Evolutionary conservation across 2,329 filamentous ascomycete species (phyloP), one percentile per base, ranked within the genome.

Genomic region (Colletotrichum sp.): DNA sequence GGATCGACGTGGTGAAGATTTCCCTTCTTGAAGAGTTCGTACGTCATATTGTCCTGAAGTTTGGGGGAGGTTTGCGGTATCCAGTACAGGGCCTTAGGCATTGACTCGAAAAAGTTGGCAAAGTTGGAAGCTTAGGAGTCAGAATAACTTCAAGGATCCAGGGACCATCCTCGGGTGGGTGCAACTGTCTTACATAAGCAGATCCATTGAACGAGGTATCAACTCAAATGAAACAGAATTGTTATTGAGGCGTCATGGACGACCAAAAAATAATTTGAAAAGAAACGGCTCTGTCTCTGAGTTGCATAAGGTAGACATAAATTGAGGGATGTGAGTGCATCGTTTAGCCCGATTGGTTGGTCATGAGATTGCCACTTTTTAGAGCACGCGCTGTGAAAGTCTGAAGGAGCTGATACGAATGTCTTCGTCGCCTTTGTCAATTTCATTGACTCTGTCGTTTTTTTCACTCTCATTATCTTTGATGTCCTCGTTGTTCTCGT

Each of bases 131-230:
- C 71, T 63, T 30, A 32, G 12, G 30, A 58, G 28, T 26, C 38
- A 63, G 59, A 59, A 62, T 69, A 62, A 38, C 71, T 63, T 58
- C 38, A 26, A 52, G 21, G 71, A 26, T 73, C 38, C 65, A 56
- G 58, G 65, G 65, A 62, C 24, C 52, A 71, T 38, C 70, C 70
- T 66, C 66, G 70, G 43, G 56, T 16, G 0, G 38, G 24, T 7
- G 30, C 10, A 48, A 30, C 12, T 4, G 2, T 24, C 7, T 73
- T 63, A 58, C 24, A 21, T 69, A 63, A 69, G 65, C 71, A 18
- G 8, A 13, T 1, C 43, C 43, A 0, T 4, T 13, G 0, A 7
- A 21, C 10, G 3, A 13, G 10, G 10, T 0, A 0, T 1, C n/a
- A 5, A 32, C 30, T 14, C 5, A 13, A 24, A 14, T 12, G 7